A percentile compares a stretch with the other conserved stretches of the same genome.
These are phyloP conservation scores for Cutaneotrichosporon sp. DNA, from an alignment of 1,284 basidiomycete genomes.

Conservation along the genomic window DNA sequence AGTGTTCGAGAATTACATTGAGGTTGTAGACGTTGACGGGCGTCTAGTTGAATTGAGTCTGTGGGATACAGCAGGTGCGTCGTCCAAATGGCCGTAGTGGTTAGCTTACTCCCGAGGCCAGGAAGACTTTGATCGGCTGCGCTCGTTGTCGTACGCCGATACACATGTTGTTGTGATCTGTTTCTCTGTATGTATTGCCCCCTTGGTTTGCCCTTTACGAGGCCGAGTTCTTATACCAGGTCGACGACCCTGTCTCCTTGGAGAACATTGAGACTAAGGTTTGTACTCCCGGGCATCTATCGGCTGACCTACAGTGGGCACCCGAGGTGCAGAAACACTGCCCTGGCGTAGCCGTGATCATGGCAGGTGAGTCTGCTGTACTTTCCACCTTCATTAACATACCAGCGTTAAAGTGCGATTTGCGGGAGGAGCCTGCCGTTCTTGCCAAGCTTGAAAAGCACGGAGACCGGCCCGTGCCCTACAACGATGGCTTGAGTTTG, in stretches of 20 bases:
- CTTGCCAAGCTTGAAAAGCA: slow-evolving; percentile 58
- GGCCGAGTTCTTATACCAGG: slow-evolving; percentile 50
- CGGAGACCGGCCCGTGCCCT: slow-evolving; percentile 66
- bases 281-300: neutral
- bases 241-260: slow-evolving; percentile 83
- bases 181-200: slow-evolving; percentile 70
- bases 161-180: slow-evolving; percentile 93
- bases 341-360: slow-evolving; percentile 85
- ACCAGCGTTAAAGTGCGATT: slow-evolving; percentile 86
- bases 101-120: slow-evolving; percentile 62
- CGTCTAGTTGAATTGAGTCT: slow-evolving; percentile 80
- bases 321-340: slow-evolving; percentile 64
- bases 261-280: slow-evolving; percentile 92
- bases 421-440: slow-evolving; percentile 69
- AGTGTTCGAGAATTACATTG: slow-evolving; percentile 87
- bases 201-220: neutral
- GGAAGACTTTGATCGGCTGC: slow-evolving; percentile 89
- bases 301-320: slow-evolving; percentile 47
- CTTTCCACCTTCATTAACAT: neutral
- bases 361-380: slow-evolving; percentile 67
- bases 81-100: too few relatives aligned
- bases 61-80: slow-evolving; percentile 94
- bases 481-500: slow-evolving; percentile 81
- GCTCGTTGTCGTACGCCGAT: slow-evolving; percentile 88
- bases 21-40: slow-evolving; percentile 75